A percentile compares a stretch with the other conserved stretches of the same genome.
Evolutionary conservation across 208 protist species (phyloP).

Genomic region (Naegleria gruberi): DNA sequence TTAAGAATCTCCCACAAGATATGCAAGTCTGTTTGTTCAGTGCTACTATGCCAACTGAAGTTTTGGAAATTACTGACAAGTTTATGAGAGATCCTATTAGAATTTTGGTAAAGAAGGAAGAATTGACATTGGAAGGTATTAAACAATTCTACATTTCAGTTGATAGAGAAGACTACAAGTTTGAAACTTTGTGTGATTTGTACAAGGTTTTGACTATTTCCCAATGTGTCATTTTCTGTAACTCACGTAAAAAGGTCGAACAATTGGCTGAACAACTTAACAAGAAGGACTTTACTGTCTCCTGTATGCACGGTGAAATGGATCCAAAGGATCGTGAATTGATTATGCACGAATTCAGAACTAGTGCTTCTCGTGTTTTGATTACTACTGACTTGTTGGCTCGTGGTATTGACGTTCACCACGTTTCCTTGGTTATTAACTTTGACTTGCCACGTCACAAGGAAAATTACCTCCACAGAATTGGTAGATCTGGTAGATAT

Average conservation of each 20-base stretch:
- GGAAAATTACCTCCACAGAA: slow-evolving; percentile 98
- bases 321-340: slow-evolving; percentile 89
- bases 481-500: slow-evolving; percentile 98
- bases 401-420: slow-evolving; percentile 99
- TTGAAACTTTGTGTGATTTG: slow-evolving; percentile 90
- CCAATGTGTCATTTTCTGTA: slow-evolving; percentile 97
- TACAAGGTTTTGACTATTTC: slow-evolving; percentile 80
- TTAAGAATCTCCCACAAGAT: slow-evolving; percentile 84
- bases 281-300: slow-evolving; percentile 76
- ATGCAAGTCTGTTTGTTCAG: slow-evolving; percentile 96
- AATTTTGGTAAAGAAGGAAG: slow-evolving; percentile 98
- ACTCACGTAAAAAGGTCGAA: slow-evolving; percentile 95
- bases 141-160: slow-evolving; percentile 97
- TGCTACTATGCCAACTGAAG: slow-evolving; percentile 96
- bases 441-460: slow-evolving; percentile 97
- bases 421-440: slow-evolving; percentile 99
- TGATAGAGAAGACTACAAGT: slow-evolving; percentile 92
- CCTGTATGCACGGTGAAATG: slow-evolving; percentile 96
- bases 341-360: slow-evolving; percentile 97
- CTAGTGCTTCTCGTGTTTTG: slow-evolving; percentile 86
- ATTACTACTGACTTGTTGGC: slow-evolving; percentile 98
- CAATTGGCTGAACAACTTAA: slow-evolving; percentile 79
- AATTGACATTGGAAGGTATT: slow-evolving; percentile 97
- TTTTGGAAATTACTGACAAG: slow-evolving; percentile 94
- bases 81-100: slow-evolving; percentile 97